Base-by-base conservation (phyloP, 192 early-diverging fungal genomes). In the Rhizophlyctis rosea region DNA sequence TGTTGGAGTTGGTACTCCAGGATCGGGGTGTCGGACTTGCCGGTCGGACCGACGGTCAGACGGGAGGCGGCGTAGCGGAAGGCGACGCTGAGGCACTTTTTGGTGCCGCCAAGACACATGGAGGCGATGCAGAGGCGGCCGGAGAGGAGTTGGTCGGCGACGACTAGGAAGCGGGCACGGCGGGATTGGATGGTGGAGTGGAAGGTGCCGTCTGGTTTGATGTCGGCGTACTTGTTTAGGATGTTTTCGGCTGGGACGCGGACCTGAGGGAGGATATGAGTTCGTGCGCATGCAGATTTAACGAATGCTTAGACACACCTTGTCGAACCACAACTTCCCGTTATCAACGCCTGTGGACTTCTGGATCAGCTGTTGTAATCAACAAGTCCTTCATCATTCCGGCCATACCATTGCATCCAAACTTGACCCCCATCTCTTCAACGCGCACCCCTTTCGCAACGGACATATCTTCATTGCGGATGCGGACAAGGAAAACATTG, bases 1-100 rank as follows among this genome's bases (percentile, higher is more conserved):
- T 90, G 89, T 69, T 90, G 89, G 36, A 90, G 72, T 70, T 90
- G 89, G 77, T 89, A 90, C 21, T 68, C 75, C 44, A 89, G 75
- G 62, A 90, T 90, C 2, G 89, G 82, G 11, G 87, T 87, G 59
- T 90, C 87, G 49, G 78, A 82, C 63, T 88, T 87, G 58, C 89
- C 89, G 35, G 81, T 87, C 28, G 89, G 86, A 21, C 89, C 89
- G 50, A 90, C 89, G 4, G 86, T 82, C 36, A 81, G 68, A 58
- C 89, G 77, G 47, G 85, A 82, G 54, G 77, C 73, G 30, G 89
- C 86, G 71, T 88, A 90, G 14, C 84, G 79, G 73, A 90, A 87
- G 21, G 89, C 89, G 64, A 87, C 86, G 33, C 62, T 71, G 35
- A 70, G 32, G 58, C 69, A 52, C 50, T 76, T 75, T 73, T 90